Conservation (phyloP, 345 rosid genomes). For the Alliaria petiolata region DNA sequence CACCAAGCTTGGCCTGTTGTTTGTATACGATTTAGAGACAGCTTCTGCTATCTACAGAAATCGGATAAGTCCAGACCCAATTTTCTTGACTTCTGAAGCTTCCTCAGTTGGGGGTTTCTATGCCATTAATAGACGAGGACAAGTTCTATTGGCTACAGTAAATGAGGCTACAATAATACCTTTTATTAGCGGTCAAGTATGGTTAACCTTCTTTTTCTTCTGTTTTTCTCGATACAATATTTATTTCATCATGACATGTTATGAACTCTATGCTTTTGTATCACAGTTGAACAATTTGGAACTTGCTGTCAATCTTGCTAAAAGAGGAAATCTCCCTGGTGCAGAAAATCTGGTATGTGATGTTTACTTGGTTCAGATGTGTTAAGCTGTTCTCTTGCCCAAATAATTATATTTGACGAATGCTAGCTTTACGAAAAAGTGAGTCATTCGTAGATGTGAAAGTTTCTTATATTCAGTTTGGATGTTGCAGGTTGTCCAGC, state of each 20-base stretch:
- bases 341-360: constrained; percentile 91
- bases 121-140: constrained; percentile 92
- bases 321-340: constrained; percentile 99
- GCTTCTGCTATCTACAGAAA: constrained; percentile 98
- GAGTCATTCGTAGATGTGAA: background rate
- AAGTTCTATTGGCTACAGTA: constrained; percentile 83
- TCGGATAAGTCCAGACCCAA: constrained; percentile 98
- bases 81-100: constrained; percentile 96
- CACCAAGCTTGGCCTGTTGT: constrained; percentile 96
- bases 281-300: constrained; percentile 93
- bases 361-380: constrained; percentile 19
- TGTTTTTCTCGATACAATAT: background rate
- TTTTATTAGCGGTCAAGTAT: constrained; percentile 95
- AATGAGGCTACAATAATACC: constrained; percentile 94
- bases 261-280: constrained; percentile 16
- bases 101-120: constrained; percentile 89
- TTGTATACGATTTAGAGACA: constrained; percentile 97
- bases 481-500: constrained; percentile 86
- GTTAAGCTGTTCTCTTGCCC: constrained; percentile 1
- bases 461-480: constrained; percentile 16
- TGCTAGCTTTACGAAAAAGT: background rate
- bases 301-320: constrained; percentile 98
- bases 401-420: background rate
- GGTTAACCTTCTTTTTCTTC: constrained; percentile 22
- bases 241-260: constrained; percentile 5